Evolutionary conservation across 2,329 filamentous ascomycete genomes (phyloP).

Genomic region (Diaporthe ampelina): DNA sequence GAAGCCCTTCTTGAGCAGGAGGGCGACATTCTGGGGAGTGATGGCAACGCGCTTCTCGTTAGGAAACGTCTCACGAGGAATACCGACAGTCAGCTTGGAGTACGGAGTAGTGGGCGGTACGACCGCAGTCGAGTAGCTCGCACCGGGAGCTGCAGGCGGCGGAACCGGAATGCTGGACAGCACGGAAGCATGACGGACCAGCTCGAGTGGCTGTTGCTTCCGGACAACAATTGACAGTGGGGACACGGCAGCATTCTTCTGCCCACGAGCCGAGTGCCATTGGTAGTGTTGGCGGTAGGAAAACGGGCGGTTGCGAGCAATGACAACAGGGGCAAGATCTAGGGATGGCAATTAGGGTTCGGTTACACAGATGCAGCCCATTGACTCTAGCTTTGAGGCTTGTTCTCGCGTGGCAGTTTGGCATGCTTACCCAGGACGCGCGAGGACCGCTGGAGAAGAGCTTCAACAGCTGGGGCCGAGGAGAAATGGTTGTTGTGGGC

Average conservation of each 20-base stretch:
- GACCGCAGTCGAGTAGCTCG: slow-evolving; percentile 57
- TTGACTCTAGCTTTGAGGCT: slow-evolving; percentile 7
- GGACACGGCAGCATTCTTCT: slow-evolving; percentile 44
- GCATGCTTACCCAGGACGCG: slow-evolving; percentile 43
- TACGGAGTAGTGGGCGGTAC: slow-evolving; percentile 72
- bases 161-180: slow-evolving; percentile 46
- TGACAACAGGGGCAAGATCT: slow-evolving; percentile 32
- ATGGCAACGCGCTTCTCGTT: slow-evolving; percentile 87
- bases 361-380: background rate
- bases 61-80: slow-evolving; percentile 83
- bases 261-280: slow-evolving; percentile 55
- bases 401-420: background rate
- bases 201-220: slow-evolving; percentile 52
- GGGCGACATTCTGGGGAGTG: slow-evolving; percentile 84
- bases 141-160: slow-evolving; percentile 41
- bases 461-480: slow-evolving; percentile 39
- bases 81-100: slow-evolving; percentile 79
- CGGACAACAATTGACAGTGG: slow-evolving; percentile 46
- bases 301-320: slow-evolving; percentile 27
- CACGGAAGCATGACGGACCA: slow-evolving; percentile 57
- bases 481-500: slow-evolving; percentile 36
- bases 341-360: slow-evolving; percentile 17
- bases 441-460: slow-evolving; percentile 39
- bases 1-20: slow-evolving; percentile 90
- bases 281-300: slow-evolving; percentile 48